Conservation (phyloP, 805 yeast species). For the Candida tibetensis region DNA sequence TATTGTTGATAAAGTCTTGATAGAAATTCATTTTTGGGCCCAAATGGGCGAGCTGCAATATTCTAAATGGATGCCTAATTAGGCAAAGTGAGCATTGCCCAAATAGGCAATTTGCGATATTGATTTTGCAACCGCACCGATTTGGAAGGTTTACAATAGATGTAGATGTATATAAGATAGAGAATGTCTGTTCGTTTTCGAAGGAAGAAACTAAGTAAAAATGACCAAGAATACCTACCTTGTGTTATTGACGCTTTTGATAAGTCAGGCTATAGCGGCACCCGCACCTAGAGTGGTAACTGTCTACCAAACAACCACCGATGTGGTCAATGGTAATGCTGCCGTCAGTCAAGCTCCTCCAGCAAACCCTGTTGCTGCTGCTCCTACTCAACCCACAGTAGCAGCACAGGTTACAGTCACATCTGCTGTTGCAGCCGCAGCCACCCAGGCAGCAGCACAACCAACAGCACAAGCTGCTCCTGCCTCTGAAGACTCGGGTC, state of each 20-base stretch:
- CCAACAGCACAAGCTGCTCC: conserved; percentile 11
- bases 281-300: conserved; percentile 27
- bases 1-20: no score
- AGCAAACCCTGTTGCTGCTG: conserved; percentile 8
- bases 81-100: conserved; percentile 2
- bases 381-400: conserved; percentile 2
- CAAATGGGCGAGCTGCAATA: no score
- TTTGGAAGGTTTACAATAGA: not conserved
- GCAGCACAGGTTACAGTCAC: conserved; percentile 10
- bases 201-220: no score
- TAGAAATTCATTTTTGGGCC: no score
- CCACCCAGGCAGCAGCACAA: conserved; percentile 15
- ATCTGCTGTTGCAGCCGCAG: conserved; percentile 10
- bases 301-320: conserved; percentile 18
- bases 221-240: not conserved
- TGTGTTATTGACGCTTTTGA: not conserved
- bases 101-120: not conserved
- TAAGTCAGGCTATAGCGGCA: conserved; percentile 3
- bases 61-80: conserved; percentile 3
- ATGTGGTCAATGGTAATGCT: conserved; percentile 12
- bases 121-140: not conserved
- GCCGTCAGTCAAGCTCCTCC: conserved; percentile 8
- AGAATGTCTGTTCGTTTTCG: no score
- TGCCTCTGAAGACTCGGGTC: conserved; percentile 6
- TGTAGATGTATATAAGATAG: no score